Base-by-base conservation (phyloP, 1,284 basidiomycete species). In the Ganoderma lingzhi region DNA sequence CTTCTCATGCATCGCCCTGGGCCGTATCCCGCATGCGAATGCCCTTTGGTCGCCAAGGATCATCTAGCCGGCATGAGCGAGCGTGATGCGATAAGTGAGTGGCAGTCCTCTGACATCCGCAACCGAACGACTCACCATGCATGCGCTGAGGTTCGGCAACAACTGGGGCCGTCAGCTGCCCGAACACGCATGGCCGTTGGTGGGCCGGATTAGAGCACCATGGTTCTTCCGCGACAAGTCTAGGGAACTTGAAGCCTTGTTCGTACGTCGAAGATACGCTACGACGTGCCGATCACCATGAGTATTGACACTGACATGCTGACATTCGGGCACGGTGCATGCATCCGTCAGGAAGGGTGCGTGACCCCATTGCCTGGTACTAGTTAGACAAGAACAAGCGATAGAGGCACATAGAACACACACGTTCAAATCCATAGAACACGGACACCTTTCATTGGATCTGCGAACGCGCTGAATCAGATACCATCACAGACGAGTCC, bases 151-250 rank as follows among this genome's bases (percentile, higher is more conserved):
- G 37, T 60, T 61, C 65, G 64, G 45, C 63, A 64, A 42, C 64
- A 69, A 55, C 64, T 60, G 23, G 45, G 28, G 41, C 59, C 61
- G 60, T 69, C 67, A 69, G 42, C 60, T 69, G 67, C 35, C 42
- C 66, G 35, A 48, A 42, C 44, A 53, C 68, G 30, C 61, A 37
- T 59, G 53, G 53, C 32, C 30, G 53, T 10, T 56, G 28, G 28
- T 15, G 30, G 30, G 53, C 53, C 28, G 3, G 53, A 30, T 30
- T 55, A 32, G 3, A 55, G 53, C 53, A 55, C 30, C 53, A 32
- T 32, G 53, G 32, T 56, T 32, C 53, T 56, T 35, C 53, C 30
- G 30, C 32, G 53, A 35, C 30, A 30, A 56, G 32, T 56, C 30
- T 1, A 10, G 53, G 30, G 30, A 56, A 56, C 15, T 32, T 56